phyloP scores from a whole-genome alignment of 2,329 filamentous ascomycete genomes.

The Pezicula rhizophila region DNA sequence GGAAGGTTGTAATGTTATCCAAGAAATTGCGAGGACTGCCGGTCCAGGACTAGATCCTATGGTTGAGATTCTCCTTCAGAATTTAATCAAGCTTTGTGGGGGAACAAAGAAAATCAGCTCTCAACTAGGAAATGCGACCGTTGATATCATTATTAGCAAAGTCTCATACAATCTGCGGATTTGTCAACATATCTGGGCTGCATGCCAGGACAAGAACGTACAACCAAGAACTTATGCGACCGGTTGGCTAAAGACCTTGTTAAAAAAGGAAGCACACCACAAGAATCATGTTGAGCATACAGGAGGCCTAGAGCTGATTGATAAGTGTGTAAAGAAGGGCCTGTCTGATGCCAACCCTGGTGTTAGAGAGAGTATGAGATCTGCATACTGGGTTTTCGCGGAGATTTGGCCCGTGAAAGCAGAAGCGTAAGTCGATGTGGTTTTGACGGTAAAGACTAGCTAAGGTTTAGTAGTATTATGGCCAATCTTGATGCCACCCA shows the following conservation, averaged over 20 bases:
- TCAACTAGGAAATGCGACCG: conserved; percentile 72
- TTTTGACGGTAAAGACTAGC: conserved; percentile 3
- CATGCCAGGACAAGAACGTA: conserved; percentile 89
- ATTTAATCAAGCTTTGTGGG: conserved; percentile 81
- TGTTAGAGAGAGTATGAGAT: conserved; percentile 79
- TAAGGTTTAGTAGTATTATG: conserved; percentile 57
- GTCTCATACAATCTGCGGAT: conserved; percentile 75
- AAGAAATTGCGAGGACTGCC: conserved; percentile 73
- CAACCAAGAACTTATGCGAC: conserved; percentile 74
- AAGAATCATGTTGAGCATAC: conserved; percentile 79
- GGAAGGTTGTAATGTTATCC: conserved; percentile 75
- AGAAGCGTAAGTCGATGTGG: conserved; percentile 51
- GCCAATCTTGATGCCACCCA: conserved; percentile 70
- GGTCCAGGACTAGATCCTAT: conserved; percentile 78
- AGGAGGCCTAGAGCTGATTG: conserved; percentile 75
- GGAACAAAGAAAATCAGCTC: conserved; percentile 90
- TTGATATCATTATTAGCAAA: conserved; percentile 74
- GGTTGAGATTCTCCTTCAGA: conserved; percentile 85
- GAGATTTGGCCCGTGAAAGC: conserved; percentile 72
- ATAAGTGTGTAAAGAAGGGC: conserved; percentile 85
- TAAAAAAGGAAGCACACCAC: conserved; percentile 72
- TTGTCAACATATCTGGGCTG: conserved; percentile 77
- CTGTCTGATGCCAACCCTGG: conserved; percentile 85
- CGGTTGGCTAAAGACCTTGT: conserved; percentile 76
- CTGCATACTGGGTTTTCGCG: conserved; percentile 81